phyloP scores from a whole-genome alignment of 2,329 filamentous ascomycete species.

The Neonectria hederae region DNA sequence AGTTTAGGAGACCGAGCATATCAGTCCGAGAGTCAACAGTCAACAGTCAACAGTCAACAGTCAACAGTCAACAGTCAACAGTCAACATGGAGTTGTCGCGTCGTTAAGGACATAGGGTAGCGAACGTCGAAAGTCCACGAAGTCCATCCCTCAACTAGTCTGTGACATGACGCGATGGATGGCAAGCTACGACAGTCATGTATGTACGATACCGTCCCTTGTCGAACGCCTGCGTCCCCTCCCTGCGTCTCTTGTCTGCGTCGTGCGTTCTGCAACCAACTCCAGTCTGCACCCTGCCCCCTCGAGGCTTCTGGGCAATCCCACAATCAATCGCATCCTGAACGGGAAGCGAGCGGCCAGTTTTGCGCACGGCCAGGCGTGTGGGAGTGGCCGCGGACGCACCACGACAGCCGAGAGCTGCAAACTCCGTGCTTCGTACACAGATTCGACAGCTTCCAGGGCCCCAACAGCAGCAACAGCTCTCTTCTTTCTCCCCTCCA shows the following conservation, averaged over 20 bases:
- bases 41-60: too few relatives aligned
- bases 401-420: slow-evolving; percentile 24
- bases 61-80: too few relatives aligned
- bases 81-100: slow-evolving; percentile 16
- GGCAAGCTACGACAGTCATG: not conserved
- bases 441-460: not conserved
- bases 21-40: too few relatives aligned
- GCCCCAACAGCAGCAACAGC: slow-evolving; percentile 5
- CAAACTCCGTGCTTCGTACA: not conserved
- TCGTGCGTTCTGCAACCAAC: slow-evolving; percentile 16
- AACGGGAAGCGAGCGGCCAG: slow-evolving; percentile 14
- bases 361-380: slow-evolving; percentile 31
- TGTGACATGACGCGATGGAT: not conserved
- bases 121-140: not conserved
- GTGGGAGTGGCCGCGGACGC: slow-evolving; percentile 28
- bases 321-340: slow-evolving; percentile 2
- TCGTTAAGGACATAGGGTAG: not conserved
- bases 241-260: slow-evolving; percentile 12
- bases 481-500: not conserved
- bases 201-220: slow-evolving; percentile 1
- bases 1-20: too few relatives aligned
- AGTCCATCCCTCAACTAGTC: not conserved
- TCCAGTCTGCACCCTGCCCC: slow-evolving; percentile 10
- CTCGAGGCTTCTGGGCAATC: slow-evolving; percentile 14
- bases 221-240: slow-evolving; percentile 7